A percentile compares a stretch with the other conserved stretches of the same genome.
Conservation (phyloP, 2,329 filamentous ascomycete species). For the Hyphodiscus sp. region DNA sequence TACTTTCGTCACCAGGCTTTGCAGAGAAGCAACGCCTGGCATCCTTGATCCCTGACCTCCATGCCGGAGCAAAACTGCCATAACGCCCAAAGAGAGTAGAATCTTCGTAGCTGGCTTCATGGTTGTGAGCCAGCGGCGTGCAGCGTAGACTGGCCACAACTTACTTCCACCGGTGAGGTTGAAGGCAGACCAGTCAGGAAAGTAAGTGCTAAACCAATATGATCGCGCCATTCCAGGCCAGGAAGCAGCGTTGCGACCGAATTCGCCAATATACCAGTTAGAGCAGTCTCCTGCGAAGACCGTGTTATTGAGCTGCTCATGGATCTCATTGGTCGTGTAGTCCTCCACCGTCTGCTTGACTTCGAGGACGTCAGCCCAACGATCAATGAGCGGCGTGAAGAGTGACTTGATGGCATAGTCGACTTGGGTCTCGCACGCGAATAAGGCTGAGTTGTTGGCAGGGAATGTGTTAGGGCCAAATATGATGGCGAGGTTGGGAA, state of each 20-base stretch:
- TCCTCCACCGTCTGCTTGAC: constrained; percentile 32
- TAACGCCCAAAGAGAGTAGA: too few species aligned
- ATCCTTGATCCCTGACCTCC: too few species aligned
- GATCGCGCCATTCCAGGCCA: not conserved
- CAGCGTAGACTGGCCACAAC: too few species aligned
- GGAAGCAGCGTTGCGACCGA: constrained; percentile 30
- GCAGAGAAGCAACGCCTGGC: too few species aligned
- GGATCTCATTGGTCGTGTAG: constrained; percentile 26
- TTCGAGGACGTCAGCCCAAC: constrained; percentile 29
- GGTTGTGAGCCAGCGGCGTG: too few species aligned
- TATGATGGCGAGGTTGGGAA: constrained; percentile 26
- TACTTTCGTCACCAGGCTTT: too few species aligned
- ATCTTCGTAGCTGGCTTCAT: too few species aligned
- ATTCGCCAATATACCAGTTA: constrained; percentile 37
- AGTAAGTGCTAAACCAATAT: not conserved
- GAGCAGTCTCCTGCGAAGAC: constrained; percentile 35
- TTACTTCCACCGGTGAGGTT: too few species aligned
- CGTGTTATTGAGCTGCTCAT: constrained; percentile 28
- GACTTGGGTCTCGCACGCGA: constrained; percentile 28
- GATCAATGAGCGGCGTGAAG: constrained; percentile 23
- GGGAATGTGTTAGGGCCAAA: constrained; percentile 28
- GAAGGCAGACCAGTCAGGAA: constrained; percentile 40
- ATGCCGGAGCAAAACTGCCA: too few species aligned
- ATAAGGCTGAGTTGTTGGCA: constrained; percentile 30
- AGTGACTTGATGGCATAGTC: constrained; percentile 27